These are phyloP conservation scores for Murraya paniculata DNA, from an alignment of 345 rosid species.

Conservation along the genomic window DNA sequence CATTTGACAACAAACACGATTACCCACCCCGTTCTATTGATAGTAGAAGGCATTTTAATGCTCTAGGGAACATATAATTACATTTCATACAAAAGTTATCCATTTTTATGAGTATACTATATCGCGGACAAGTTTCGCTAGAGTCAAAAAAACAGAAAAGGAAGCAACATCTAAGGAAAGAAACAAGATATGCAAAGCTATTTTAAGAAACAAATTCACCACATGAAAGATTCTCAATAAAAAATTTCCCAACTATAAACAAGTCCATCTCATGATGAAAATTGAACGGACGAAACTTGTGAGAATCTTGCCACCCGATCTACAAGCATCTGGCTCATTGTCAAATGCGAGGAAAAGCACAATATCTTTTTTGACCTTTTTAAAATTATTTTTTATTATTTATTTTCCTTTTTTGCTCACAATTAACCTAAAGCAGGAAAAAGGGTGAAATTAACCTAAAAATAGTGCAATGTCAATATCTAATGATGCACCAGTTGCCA, in stretches of 20 bases:
- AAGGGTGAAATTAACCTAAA: not conserved
- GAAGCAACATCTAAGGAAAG: not conserved
- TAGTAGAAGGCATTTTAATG: not conserved
- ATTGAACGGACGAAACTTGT: not conserved
- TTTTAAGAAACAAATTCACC: not conserved
- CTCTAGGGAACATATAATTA: not conserved
- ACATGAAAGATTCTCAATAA: not conserved
- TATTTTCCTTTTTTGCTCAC: not conserved
- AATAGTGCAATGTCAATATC: not conserved
- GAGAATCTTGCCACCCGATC: not conserved
- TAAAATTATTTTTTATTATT: no score
- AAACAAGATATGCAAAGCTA: not conserved
- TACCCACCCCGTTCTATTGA: not conserved
- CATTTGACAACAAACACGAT: not conserved
- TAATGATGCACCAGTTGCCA: not conserved
- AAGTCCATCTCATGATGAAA: not conserved
- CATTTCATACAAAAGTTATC: not conserved
- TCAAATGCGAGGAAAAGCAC: not conserved
- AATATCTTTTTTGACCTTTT: not conserved
- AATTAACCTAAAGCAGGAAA: not conserved
- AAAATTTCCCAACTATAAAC: not conserved
- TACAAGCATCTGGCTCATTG: not conserved
- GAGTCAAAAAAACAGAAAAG: not conserved
- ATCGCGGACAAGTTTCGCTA: not conserved
- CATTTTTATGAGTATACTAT: not conserved